Base-by-base conservation (phyloP, 495 filamentous ascomycete species). In the Bathelium albidoporum region DNA sequence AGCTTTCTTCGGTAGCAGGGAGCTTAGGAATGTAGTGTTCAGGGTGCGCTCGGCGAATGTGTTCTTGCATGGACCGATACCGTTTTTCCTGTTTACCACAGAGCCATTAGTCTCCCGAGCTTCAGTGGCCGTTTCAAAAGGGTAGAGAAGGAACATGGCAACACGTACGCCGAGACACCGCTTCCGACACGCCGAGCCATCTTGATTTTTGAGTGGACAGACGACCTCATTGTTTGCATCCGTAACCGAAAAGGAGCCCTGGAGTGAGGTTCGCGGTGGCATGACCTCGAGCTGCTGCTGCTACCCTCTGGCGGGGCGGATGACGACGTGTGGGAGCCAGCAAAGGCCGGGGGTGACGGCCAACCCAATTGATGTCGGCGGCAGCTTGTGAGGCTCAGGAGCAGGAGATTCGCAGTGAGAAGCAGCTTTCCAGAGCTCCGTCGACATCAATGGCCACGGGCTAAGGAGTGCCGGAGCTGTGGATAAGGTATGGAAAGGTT, bases 1-100 rank as follows among this genome's bases (percentile, higher is more conserved):
- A 97, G 86, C 91, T 96, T 80, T 97, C 94, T 73, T 97, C 92
- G 69, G 94, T 98, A 53, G 94, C 94, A 73, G 94, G 94, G 70
- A 98, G 90, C 85, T 97, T 98, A 65, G 94, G 85, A 68, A 98
- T 96, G 76, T 97, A 98, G 76, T 97, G 87, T 71, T 95, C 93
- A 61, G 94, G 95, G 76, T 98, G 94, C 72, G 94, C 94, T 74
- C 94, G 86, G 69, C 94, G 90, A 69, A 98, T 97, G 72, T 98
- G 94, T 82, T 98, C 94, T 79, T 97, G 95, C 89, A 98, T 98
- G 59, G 93, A 97, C 72, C 94, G 92, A 81, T 91, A 98, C 70
- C 91, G 87, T 77, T 96, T 96, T 79, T 96, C 91, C 91, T 96
- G 76, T 72, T 68, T 53, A 52, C 58, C 62, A 36, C 31, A 31